Evolutionary conservation across 371 early-diverging fungal genomes (phyloP).

Genomic region (Blakeslea trispora): DNA sequence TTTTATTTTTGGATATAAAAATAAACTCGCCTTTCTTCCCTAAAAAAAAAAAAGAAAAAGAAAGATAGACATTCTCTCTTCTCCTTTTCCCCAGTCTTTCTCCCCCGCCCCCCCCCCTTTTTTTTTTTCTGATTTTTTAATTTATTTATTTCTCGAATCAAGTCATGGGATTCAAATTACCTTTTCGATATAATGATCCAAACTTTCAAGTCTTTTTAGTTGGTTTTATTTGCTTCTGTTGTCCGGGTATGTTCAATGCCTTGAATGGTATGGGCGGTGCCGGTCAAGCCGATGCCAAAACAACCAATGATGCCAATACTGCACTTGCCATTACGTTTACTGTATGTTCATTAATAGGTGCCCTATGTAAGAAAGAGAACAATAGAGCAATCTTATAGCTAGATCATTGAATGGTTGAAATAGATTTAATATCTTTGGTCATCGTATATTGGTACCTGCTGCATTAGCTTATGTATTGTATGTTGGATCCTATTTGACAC

Average conservation of each 20-base stretch:
- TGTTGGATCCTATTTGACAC: conserved; percentile 56
- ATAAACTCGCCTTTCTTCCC: too few relatives aligned
- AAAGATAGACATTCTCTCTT: not conserved
- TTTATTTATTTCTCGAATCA: too few relatives aligned
- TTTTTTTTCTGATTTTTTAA: conserved; percentile 1
- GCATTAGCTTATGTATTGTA: conserved; percentile 61
- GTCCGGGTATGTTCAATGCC: conserved; percentile 89
- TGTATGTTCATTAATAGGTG: conserved; percentile 63
- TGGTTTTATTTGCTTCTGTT: conserved; percentile 75
- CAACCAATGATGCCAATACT: conserved; percentile 67
- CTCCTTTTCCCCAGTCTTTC: conserved; percentile 3
- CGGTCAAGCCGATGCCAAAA: conserved; percentile 61
- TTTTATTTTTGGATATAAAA: too few relatives aligned
- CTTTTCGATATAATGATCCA: conserved; percentile 53
- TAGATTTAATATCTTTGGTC: conserved; percentile 60
- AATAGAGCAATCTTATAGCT: not conserved
- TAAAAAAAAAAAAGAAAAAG: too few relatives aligned
- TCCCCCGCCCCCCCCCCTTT: not conserved
- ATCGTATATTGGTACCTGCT: conserved; percentile 55
- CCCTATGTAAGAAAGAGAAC: conserved; percentile 47
- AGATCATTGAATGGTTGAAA: conserved; percentile 1
- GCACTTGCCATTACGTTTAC: conserved; percentile 71
- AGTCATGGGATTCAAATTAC: conserved; percentile 39
- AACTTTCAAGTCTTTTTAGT: conserved; percentile 70
- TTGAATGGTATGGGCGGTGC: conserved; percentile 67